Evolutionary conservation across 163 green algal species (phyloP).

Genomic region (Scenedesmus sp.): DNA sequence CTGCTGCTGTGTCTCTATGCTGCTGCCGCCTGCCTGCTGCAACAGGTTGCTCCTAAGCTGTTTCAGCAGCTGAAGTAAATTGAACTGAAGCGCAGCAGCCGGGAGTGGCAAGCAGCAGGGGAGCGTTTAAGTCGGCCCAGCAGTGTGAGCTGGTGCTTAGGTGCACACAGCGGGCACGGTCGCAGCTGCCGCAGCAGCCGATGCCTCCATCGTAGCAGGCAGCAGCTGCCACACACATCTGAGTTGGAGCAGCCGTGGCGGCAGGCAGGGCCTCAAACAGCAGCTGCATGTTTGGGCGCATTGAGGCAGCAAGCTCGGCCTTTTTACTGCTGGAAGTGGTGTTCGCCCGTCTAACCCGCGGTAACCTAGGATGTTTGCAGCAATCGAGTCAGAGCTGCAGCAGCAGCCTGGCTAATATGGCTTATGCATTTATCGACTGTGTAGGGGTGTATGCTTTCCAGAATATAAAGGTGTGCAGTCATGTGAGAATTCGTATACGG

Average conservation of each 20-base stretch:
- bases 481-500: no score
- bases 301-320: background rate
- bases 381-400: background rate
- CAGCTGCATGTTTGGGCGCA: background rate
- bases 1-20: background rate
- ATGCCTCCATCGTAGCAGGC: background rate
- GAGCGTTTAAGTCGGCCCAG: background rate
- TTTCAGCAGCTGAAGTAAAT: constrained; percentile 51
- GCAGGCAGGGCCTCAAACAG: background rate
- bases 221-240: background rate
- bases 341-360: background rate
- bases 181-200: background rate
- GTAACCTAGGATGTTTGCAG: background rate
- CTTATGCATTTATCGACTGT: no score
- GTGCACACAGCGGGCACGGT: background rate
- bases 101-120: background rate
- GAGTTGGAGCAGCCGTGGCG: background rate
- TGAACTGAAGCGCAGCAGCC: background rate
- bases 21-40: background rate
- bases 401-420: background rate
- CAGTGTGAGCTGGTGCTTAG: background rate
- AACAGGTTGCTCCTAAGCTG: constrained; percentile 40
- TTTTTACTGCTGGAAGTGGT: background rate
- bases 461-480: background rate
- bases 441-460: background rate